Evolutionary conservation across 1,284 basidiomycete genomes (phyloP).

Genomic region (Thecaphora frezii): DNA sequence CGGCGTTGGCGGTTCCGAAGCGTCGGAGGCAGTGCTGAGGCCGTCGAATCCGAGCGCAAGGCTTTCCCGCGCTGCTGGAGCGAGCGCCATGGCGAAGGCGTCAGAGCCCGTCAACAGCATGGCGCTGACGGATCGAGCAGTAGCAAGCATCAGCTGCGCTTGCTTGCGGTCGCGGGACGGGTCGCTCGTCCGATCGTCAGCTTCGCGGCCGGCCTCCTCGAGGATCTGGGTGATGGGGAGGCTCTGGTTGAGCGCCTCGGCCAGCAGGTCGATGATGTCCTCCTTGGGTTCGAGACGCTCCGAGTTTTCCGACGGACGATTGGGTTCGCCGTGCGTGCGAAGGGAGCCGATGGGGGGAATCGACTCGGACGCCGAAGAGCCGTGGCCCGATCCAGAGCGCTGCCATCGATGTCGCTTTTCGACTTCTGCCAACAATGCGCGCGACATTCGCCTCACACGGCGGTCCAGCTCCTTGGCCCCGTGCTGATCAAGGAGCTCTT

Average conservation of each 20-base stretch:
- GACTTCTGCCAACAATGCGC: constrained; percentile 23
- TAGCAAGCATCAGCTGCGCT: constrained; percentile 11
- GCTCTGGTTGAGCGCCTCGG: constrained; percentile 26
- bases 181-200: too few relatives aligned
- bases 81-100: constrained; percentile 26
- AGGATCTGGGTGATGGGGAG: neutral
- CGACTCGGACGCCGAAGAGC: neutral
- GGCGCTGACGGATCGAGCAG: constrained; percentile 25
- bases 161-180: too few relatives aligned
- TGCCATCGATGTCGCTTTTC: neutral
- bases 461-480: constrained; percentile 1
- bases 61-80: constrained; percentile 30
- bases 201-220: neutral
- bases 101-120: constrained; percentile 38
- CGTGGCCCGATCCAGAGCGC: neutral
- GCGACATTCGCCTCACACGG: neutral
- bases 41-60: constrained; percentile 21
- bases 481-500: neutral
- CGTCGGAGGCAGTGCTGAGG: constrained; percentile 21
- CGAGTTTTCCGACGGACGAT: neutral
- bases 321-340: neutral
- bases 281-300: neutral
- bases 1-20: constrained; percentile 15
- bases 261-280: constrained; percentile 21
- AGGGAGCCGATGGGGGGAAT: neutral